Base-by-base conservation (phyloP, 75 land plant species). In the Sequoia sempervirens region DNA sequence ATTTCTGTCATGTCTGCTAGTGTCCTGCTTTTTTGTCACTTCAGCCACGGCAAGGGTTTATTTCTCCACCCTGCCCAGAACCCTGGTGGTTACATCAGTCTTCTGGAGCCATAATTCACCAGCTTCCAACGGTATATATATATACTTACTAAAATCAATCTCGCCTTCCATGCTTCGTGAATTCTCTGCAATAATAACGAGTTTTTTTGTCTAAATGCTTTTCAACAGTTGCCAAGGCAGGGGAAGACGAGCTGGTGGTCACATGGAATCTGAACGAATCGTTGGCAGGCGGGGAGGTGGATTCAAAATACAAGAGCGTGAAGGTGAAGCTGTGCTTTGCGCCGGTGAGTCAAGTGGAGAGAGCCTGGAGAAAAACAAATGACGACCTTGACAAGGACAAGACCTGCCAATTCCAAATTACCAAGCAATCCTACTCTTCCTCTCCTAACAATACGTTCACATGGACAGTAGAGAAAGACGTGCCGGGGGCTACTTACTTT, bases 401-500 rank as follows among this genome's bases (percentile, higher is more conserved):
- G 83, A 83, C 85, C 1, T 96, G 98, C 87, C 86, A 83, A 46
- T 87, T 87, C 83, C 43, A 75, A 5, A 89, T 96, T 17, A 84
- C 85, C 1, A 34, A 73, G 18, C 45, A 56, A 70, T 82, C 88
- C 14, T 94, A 86, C 85, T 30, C 30, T 23, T 26, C 30, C 1
- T 32, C 47, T 15, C 8, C 30, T 10, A 75, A 73, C 87, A 73
- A 20, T 47, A 66, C 72, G 75, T 79, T 41, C 70, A 56, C 84
- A 26, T 93, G 88, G 91, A 58, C 53, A n/a, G 80, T 96, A 7
- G 41, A 81, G 84, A 87, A 84, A 47, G 87, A 89, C 81, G 79
- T 92, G 28, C 97, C 98, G 30, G 80, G 86, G 11, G 98, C 94
- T 11, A 84, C 84, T 10, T 96, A 93, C 92, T 96, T 93, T 83